phyloP scores from a whole-genome alignment of 2,329 filamentous ascomycete species.

The Bipolaris sorokiniana region DNA sequence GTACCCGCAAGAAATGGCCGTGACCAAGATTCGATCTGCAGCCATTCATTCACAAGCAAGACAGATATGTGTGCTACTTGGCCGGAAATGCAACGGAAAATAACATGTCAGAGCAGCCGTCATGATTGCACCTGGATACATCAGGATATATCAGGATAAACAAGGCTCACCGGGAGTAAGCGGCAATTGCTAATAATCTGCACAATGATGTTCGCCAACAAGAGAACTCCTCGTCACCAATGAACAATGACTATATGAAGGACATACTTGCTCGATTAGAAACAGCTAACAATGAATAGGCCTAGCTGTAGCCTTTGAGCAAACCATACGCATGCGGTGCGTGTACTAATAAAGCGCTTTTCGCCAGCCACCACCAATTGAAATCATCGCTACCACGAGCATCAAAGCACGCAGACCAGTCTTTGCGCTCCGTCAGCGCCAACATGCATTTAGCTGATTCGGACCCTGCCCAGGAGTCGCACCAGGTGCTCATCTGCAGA shows the following conservation, averaged over 20 bases:
- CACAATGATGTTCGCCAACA: neutral
- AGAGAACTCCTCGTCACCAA: neutral
- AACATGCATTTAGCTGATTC: constrained; percentile 4
- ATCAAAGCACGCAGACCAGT: constrained; percentile 6
- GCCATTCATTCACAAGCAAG: constrained; percentile 12
- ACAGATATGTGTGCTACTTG: neutral
- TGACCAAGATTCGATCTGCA: constrained; percentile 14
- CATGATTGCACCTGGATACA: constrained; percentile 6
- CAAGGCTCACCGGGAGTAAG: neutral
- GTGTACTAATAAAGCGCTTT: constrained; percentile 12
- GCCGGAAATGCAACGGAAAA: constrained; percentile 3
- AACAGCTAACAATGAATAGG: neutral
- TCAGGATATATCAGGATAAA: constrained; percentile 6
- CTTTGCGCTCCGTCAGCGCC: neutral
- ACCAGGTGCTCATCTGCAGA: constrained; percentile 26
- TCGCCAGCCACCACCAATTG: constrained; percentile 17
- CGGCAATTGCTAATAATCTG: neutral
- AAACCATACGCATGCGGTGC: constrained; percentile 36
- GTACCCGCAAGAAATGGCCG: constrained; percentile 18
- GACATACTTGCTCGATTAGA: neutral
- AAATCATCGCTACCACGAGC: neutral
- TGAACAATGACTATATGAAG: neutral
- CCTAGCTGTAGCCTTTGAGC: constrained; percentile 38
- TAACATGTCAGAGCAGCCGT: constrained; percentile 5
- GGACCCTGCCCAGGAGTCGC: neutral